Percentiles rank a stretch among this genome's conserved stretches.
phyloP scores from a whole-genome alignment of 2,329 filamentous ascomycete species.

The Ophiostoma novo-ulmi region DNA sequence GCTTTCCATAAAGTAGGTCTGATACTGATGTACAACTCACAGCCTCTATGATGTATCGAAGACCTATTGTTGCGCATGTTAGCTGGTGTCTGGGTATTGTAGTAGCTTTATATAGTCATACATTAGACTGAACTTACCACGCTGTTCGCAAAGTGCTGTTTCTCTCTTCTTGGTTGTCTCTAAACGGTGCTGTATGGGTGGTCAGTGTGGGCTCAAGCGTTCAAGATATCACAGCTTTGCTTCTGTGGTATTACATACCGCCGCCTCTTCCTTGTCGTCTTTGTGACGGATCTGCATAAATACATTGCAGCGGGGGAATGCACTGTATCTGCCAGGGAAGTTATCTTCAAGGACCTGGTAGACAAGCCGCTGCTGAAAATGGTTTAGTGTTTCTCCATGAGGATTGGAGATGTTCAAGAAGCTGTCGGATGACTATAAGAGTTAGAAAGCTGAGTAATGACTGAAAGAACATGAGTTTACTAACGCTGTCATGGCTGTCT shows the following conservation, averaged over 20 bases:
- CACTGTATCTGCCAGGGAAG: slow-evolving; percentile 27
- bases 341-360: slow-evolving; percentile 30
- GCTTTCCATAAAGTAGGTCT: background rate
- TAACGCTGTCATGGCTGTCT: background rate
- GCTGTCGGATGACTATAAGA: background rate
- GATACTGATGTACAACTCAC: slow-evolving; percentile 16
- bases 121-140: background rate
- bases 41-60: slow-evolving; percentile 35
- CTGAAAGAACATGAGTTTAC: background rate
- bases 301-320: slow-evolving; percentile 16
- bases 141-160: slow-evolving; percentile 26
- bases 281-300: slow-evolving; percentile 28
- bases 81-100: background rate
- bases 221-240: background rate
- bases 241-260: background rate
- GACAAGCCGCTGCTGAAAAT: slow-evolving; percentile 31
- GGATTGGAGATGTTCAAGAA: slow-evolving; percentile 29
- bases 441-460: background rate
- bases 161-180: slow-evolving; percentile 15
- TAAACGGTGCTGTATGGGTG: background rate
- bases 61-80: slow-evolving; percentile 15
- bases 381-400: slow-evolving; percentile 29
- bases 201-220: background rate
- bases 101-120: background rate
- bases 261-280: slow-evolving; percentile 16